Percentiles rank a stretch among this genome's conserved stretches.
phyloP scores from a whole-genome alignment of 805 yeast genomes.

The Kurtzmaniella cleridarum region DNA sequence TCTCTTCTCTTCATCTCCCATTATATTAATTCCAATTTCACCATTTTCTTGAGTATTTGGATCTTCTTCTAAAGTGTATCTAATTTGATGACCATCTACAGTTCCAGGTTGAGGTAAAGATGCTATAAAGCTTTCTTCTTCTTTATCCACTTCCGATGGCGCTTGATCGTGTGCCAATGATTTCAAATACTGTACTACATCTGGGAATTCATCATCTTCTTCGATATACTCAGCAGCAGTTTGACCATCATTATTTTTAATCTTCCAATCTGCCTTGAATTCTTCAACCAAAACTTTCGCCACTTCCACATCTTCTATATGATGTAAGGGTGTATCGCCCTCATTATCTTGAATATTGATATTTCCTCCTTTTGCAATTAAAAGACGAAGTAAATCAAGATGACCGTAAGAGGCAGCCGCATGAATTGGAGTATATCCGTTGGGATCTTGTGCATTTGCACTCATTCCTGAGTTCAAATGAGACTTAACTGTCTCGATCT shows the following conservation, averaged over 20 bases:
- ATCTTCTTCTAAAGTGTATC: conserved; percentile 48
- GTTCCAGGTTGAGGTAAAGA: conserved; percentile 33
- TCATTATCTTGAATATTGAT: conserved; percentile 79
- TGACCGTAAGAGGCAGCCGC: conserved; percentile 97
- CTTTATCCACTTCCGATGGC: conserved; percentile 10
- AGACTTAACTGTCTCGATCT: conserved; percentile 50
- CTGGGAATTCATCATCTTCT: conserved; percentile 84
- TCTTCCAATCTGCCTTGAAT: conserved; percentile 58
- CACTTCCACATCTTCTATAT: conserved; percentile 63
- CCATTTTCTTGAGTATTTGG: conserved; percentile 36
- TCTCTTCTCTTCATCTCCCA: conserved; percentile 49
- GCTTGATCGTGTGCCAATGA: conserved; percentile 31
- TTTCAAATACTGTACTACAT: conserved; percentile 59
- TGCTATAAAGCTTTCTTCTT: conserved; percentile 13
- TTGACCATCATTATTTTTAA: conserved; percentile 67
- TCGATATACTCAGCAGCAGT: conserved; percentile 70
- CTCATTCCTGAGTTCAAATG: conserved; percentile 49
- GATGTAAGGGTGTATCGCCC: conserved; percentile 95
- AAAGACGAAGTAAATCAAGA: conserved; percentile 52
- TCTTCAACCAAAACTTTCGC: conserved; percentile 67
- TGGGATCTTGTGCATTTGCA: conserved; percentile 77
- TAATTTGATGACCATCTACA: conserved; percentile 46
- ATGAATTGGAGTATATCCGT: conserved; percentile 95
- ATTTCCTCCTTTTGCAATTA: conserved; percentile 64
- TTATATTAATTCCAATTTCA: conserved; percentile 22